phyloP scores from a whole-genome alignment of 805 yeast genomes.

The Metschnikowia aberdeeniae region DNA sequence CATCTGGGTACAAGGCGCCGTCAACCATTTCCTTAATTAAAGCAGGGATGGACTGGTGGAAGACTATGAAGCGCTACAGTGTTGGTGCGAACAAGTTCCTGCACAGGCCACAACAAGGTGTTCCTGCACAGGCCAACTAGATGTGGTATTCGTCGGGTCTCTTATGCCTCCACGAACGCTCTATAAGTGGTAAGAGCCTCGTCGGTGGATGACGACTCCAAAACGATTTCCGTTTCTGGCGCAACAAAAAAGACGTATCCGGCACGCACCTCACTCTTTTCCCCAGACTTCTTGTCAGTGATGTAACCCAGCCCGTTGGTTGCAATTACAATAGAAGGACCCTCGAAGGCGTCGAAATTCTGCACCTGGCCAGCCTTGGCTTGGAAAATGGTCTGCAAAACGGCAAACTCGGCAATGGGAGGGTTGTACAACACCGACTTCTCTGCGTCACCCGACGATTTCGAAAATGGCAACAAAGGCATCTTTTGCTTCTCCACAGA shows the following conservation, averaged over 20 bases:
- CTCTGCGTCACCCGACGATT: slow-evolving; percentile 61
- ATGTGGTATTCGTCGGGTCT: too few relatives aligned
- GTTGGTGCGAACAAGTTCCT: too few relatives aligned
- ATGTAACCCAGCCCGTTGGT: slow-evolving; percentile 75
- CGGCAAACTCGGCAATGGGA: slow-evolving; percentile 94
- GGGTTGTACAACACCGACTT: slow-evolving; percentile 76
- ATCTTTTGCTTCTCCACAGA: slow-evolving; percentile 92
- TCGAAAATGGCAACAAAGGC: slow-evolving; percentile 56
- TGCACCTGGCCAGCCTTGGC: slow-evolving; percentile 46
- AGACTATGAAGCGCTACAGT: too few relatives aligned
- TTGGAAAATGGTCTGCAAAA: slow-evolving; percentile 72
- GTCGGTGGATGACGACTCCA: slow-evolving; percentile 47
- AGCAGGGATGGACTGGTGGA: too few relatives aligned
- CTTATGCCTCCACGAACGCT: slow-evolving; percentile 76
- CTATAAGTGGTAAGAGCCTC: slow-evolving; percentile 72
- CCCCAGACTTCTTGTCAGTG: slow-evolving; percentile 37
- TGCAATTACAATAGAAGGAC: slow-evolving; percentile 84
- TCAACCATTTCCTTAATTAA: too few relatives aligned
- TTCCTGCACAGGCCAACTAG: background rate
- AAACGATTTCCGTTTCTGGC: slow-evolving; percentile 63
- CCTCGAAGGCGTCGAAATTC: slow-evolving; percentile 58
- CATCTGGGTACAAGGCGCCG: too few relatives aligned
- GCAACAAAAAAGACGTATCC: slow-evolving; percentile 87
- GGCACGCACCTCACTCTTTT: slow-evolving; percentile 44
- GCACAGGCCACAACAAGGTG: background rate